Conservation (phyloP, 2,329 filamentous ascomycete species). For the Colletotrichum lupini region DNA sequence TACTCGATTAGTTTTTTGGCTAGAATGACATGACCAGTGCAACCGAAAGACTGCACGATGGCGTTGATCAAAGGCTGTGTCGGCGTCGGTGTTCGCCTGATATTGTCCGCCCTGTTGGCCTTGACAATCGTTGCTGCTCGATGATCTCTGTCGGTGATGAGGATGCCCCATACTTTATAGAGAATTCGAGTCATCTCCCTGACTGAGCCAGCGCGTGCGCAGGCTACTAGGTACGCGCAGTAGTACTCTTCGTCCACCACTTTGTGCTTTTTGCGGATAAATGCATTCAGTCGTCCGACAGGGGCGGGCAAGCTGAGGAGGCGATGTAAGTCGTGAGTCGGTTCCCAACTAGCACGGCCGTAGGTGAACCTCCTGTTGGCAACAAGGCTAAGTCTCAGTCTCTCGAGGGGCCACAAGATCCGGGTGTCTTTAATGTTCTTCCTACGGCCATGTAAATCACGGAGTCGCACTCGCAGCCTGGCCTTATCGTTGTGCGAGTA, state of each 20-base stretch:
- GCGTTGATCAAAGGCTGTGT: conserved; percentile 69
- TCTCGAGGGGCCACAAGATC: conserved; percentile 16
- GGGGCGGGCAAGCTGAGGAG: conserved; percentile 21
- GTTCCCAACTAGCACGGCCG: conserved; percentile 20
- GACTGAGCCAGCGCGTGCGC: conserved; percentile 23
- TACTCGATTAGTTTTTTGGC: conserved; percentile 71
- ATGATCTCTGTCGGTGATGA: conserved; percentile 21
- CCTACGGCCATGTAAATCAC: conserved; percentile 47
- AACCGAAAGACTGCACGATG: conserved; percentile 76
- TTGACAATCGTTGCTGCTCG: conserved; percentile 42
- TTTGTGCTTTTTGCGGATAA: not conserved
- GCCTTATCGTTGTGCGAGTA: conserved; percentile 59
- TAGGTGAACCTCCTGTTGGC: conserved; percentile 5
- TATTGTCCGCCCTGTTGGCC: conserved; percentile 50
- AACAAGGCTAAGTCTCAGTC: conserved; percentile 17
- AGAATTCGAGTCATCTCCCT: conserved; percentile 13
- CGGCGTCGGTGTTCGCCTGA: conserved; percentile 67
- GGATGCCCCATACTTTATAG: conserved; percentile 17
- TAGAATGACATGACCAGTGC: conserved; percentile 69
- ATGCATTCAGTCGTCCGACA: conserved; percentile 29
- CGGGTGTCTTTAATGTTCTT: conserved; percentile 15
- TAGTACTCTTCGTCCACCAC: conserved; percentile 22
- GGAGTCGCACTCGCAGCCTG: conserved; percentile 51
- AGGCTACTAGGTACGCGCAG: conserved; percentile 30
- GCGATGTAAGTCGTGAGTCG: conserved; percentile 27